Percentiles rank a stretch among this genome's conserved stretches.
Evolutionary conservation across 331 rosid species (phyloP).

Genomic region (Phaseolus coccineus): DNA sequence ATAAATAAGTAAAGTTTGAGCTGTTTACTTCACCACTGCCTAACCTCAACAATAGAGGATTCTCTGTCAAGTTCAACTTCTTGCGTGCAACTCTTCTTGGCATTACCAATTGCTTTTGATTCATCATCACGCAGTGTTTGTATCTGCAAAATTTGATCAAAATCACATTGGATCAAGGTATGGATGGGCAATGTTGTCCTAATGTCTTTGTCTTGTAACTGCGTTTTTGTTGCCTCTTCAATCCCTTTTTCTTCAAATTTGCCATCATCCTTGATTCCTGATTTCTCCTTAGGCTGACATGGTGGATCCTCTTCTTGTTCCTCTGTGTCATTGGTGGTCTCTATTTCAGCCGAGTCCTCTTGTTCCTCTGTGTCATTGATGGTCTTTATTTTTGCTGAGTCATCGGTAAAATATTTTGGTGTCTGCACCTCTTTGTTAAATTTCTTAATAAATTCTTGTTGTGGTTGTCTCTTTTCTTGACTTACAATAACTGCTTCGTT

Average conservation of each 20-base stretch:
- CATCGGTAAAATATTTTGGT: not conserved
- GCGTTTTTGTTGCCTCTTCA: not conserved
- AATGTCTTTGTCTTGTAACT: not conserved
- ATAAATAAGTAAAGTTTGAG: not conserved
- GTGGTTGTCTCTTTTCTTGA: not conserved
- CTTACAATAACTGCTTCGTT: not conserved
- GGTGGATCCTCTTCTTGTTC: not conserved
- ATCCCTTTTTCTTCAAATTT: not conserved
- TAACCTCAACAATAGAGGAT: not conserved
- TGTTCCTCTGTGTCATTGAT: not conserved
- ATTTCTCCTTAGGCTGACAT: not conserved
- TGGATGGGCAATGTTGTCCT: not conserved
- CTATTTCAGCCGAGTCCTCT: not conserved
- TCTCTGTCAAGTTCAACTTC: not conserved
- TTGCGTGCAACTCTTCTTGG: slow-evolving; percentile 11
- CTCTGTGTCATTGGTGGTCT: not conserved
- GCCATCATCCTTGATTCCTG: not conserved
- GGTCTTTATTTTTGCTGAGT: not conserved
- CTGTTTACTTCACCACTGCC: not conserved
- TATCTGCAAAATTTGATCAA: not conserved
- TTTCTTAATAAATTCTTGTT: not conserved
- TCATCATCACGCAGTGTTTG: slow-evolving; percentile 17
- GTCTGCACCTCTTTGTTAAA: not conserved
- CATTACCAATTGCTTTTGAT: slow-evolving; percentile 16
- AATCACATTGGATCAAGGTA: not conserved